A percentile compares a stretch with the other conserved stretches of the same genome.
Conservation (phyloP, 1,139 yeast species). For the Kodamaea ohmeri region DNA sequence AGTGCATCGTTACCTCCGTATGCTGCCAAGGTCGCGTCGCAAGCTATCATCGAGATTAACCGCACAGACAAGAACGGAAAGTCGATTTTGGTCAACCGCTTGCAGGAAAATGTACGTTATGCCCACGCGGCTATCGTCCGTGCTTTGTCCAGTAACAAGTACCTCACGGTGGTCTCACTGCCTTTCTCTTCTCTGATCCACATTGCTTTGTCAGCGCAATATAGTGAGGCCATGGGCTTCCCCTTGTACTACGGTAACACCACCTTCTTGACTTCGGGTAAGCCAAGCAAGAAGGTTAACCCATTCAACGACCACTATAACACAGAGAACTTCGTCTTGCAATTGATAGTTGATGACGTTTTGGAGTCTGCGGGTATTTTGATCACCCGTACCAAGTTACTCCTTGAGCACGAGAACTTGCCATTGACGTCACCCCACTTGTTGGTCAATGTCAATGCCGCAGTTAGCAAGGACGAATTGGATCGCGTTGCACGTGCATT, state of each 20-base stretch:
- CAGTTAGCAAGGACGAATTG: constrained; percentile 54
- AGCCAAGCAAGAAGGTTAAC: constrained; percentile 34
- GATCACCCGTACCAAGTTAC: constrained; percentile 65
- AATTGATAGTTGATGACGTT: constrained; percentile 56
- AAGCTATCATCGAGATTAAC: constrained; percentile 47
- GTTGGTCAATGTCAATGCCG: constrained; percentile 57
- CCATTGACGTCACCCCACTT: constrained; percentile 72
- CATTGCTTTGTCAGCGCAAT: constrained; percentile 46
- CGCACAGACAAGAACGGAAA: constrained; percentile 32
- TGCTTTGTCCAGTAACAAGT: constrained; percentile 11
- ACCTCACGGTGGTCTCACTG: constrained; percentile 53
- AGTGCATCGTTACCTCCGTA: constrained; percentile 95
- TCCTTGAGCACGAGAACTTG: constrained; percentile 71
- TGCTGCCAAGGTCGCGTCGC: constrained; percentile 71
- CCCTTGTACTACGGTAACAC: constrained; percentile 50
- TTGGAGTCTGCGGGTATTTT: constrained; percentile 53
- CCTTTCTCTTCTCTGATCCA: constrained; percentile 67
- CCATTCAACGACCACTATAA: constrained; percentile 47
- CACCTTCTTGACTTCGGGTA: constrained; percentile 38
- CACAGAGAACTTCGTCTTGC: constrained; percentile 60
- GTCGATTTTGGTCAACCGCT: constrained; percentile 28
- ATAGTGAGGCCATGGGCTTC: constrained; percentile 42
- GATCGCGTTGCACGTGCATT: constrained; percentile 19
- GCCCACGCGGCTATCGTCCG: constrained; percentile 20
- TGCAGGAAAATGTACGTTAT: constrained; percentile 25